Conservation (phyloP, 495 filamentous ascomycete genomes). For the Penicillium chermesinum region DNA sequence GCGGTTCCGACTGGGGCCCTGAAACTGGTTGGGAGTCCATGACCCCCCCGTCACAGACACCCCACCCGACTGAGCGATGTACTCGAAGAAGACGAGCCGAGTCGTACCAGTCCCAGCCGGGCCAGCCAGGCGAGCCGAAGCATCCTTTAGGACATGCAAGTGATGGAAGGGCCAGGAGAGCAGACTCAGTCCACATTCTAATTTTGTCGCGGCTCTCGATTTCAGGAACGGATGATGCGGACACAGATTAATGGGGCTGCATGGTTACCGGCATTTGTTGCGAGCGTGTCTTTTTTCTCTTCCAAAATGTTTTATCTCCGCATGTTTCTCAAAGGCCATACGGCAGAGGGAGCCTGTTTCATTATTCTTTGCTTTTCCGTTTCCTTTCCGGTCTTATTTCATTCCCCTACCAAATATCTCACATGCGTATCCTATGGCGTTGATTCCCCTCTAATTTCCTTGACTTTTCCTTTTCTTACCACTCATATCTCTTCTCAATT, state of each 20-base stretch:
- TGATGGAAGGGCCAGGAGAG: background rate
- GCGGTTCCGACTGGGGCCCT: conserved; percentile 58
- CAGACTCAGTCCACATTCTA: background rate
- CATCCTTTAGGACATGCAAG: conserved; percentile 20
- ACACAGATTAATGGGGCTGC: conserved; percentile 13
- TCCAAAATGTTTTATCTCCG: background rate
- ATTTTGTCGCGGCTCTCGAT: background rate
- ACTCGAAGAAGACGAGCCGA: conserved; percentile 63
- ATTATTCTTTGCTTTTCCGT: background rate
- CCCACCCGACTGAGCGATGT: conserved; percentile 93
- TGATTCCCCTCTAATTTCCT: background rate
- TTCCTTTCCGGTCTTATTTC: too few relatives aligned
- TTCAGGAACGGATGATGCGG: conserved; percentile 3
- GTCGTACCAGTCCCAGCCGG: conserved; percentile 53
- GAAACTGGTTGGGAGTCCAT: conserved; percentile 66
- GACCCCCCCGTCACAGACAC: conserved; percentile 85
- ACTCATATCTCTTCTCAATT: background rate
- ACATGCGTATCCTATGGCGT: background rate
- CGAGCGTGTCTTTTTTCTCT: conserved; percentile 6
- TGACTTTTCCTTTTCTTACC: background rate
- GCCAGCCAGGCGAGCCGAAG: conserved; percentile 45
- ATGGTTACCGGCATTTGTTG: conserved; percentile 6
- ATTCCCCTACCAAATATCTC: background rate
- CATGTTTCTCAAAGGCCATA: background rate
- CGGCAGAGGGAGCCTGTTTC: background rate